phyloP scores from a whole-genome alignment of 1,139 yeast species.

The Debaryomyces nepalensis region DNA sequence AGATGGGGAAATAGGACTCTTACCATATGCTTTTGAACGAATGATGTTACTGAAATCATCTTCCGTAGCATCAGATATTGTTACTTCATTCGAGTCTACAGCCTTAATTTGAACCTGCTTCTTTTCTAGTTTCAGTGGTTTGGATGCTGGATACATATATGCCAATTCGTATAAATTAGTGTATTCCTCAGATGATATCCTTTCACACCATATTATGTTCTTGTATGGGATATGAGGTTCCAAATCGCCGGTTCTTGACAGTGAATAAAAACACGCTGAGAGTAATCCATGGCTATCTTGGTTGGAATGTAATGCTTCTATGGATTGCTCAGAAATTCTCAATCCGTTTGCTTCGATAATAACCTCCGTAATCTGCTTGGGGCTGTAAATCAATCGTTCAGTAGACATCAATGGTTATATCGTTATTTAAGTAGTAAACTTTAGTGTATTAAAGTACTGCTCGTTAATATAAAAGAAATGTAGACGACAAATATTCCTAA shows the following conservation, averaged over 20 bases:
- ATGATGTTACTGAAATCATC: constrained; percentile 9
- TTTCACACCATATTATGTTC: constrained; percentile 35
- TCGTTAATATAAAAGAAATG: too few relatives aligned
- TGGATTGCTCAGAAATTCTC: constrained; percentile 11
- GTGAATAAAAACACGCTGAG: constrained; percentile 9
- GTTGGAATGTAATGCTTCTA: neutral
- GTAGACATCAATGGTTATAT: constrained; percentile 12
- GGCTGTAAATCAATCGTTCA: constrained; percentile 11
- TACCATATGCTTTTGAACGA: constrained; percentile 29
- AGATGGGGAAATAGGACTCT: constrained; percentile 39
- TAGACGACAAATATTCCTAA: too few relatives aligned
- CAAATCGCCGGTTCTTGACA: neutral
- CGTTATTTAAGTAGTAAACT: too few relatives aligned
- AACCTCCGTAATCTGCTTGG: constrained; percentile 6
- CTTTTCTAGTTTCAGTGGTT: constrained; percentile 15
- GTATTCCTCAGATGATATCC: constrained; percentile 14
- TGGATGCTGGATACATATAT: constrained; percentile 23
- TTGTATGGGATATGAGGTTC: constrained; percentile 25
- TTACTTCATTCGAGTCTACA: neutral
- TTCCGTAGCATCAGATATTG: constrained; percentile 3
- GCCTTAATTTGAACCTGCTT: constrained; percentile 13
- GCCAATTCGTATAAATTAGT: constrained; percentile 26
- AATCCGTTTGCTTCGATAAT: constrained; percentile 12
- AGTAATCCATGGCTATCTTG: constrained; percentile 4
- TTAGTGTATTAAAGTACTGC: too few relatives aligned